Conservation (phyloP, 2,329 filamentous ascomycete species). For the Bipolaris oryzae region DNA sequence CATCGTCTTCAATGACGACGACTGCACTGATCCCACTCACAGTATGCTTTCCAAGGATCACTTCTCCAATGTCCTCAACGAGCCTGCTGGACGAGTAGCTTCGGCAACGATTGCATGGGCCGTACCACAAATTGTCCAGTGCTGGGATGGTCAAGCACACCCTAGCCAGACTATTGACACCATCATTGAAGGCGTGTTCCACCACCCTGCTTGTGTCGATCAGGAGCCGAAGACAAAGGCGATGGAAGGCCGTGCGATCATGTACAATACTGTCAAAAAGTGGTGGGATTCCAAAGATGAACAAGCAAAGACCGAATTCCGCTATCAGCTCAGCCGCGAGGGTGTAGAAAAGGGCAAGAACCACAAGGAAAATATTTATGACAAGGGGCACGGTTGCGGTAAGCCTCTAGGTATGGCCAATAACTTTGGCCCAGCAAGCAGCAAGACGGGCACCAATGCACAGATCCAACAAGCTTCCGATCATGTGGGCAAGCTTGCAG, state of each 20-base stretch:
- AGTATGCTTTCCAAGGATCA: constrained; percentile 97
- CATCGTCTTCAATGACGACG: constrained; percentile 82
- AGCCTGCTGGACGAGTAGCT: constrained; percentile 82
- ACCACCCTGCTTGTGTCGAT: constrained; percentile 81
- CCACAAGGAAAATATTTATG: constrained; percentile 83
- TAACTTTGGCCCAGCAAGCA: constrained; percentile 48
- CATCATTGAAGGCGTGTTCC: constrained; percentile 82
- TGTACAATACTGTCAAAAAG: constrained; percentile 79
- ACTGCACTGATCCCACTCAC: constrained; percentile 82
- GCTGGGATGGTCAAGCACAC: constrained; percentile 83
- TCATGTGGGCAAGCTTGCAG: constrained; percentile 59
- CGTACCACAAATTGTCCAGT: constrained; percentile 85
- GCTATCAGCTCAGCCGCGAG: constrained; percentile 74
- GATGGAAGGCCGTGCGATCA: constrained; percentile 71
- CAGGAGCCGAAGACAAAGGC: constrained; percentile 70
- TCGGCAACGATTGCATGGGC: constrained; percentile 81
- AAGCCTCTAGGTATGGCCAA: constrained; percentile 80
- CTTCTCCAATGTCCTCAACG: constrained; percentile 88
- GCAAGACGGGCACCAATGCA: constrained; percentile 52
- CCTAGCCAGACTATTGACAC: constrained; percentile 72
- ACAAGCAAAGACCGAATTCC: constrained; percentile 68
- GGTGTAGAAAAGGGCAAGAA: constrained; percentile 80
- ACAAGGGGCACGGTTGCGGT: constrained; percentile 84
- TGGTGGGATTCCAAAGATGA: constrained; percentile 79
- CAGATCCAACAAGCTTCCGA: constrained; percentile 40